These are phyloP conservation scores for Karstenula rhodostoma DNA, from an alignment of 2,329 filamentous ascomycete species.

Conservation along the genomic window DNA sequence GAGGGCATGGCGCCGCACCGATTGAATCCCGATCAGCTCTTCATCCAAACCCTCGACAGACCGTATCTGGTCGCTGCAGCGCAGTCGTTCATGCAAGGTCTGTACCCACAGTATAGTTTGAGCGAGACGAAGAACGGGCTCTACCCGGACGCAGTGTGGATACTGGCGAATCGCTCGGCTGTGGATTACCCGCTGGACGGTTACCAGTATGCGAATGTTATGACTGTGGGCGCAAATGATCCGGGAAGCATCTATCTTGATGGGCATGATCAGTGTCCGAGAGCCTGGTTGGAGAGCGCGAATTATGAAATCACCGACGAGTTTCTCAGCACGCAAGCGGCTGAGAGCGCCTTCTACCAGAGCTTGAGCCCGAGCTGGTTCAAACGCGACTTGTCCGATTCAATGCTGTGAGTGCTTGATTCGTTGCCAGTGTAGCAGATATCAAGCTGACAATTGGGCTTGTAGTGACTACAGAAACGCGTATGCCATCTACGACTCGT, in stretches of 20 bases:
- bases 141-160: conserved; percentile 43
- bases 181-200: conserved; percentile 61
- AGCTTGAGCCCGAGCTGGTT: conserved; percentile 55
- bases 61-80: conserved; percentile 62
- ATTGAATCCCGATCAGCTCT: conserved; percentile 57
- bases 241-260: conserved; percentile 60
- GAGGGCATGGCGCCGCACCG: conserved; percentile 55
- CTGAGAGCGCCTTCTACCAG: conserved; percentile 55
- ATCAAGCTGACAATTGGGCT: neutral
- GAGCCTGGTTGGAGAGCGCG: conserved; percentile 45
- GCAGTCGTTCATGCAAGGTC: conserved; percentile 68
- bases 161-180: conserved; percentile 58
- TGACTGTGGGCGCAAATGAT: conserved; percentile 55
- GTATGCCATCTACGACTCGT: conserved; percentile 63
- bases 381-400: conserved; percentile 49
- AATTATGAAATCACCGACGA: conserved; percentile 54
- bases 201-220: conserved; percentile 65
- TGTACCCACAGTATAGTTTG: conserved; percentile 62
- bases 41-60: conserved; percentile 57
- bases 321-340: conserved; percentile 51
- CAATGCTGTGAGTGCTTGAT: conserved; percentile 34
- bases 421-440: neutral
- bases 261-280: conserved; percentile 57
- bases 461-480: conserved; percentile 61
- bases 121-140: conserved; percentile 30